A percentile compares a stretch with the other conserved stretches of the same genome.
Evolutionary conservation across 805 yeast genomes (phyloP).

Genomic region (Middelhovenomyces tepae): DNA sequence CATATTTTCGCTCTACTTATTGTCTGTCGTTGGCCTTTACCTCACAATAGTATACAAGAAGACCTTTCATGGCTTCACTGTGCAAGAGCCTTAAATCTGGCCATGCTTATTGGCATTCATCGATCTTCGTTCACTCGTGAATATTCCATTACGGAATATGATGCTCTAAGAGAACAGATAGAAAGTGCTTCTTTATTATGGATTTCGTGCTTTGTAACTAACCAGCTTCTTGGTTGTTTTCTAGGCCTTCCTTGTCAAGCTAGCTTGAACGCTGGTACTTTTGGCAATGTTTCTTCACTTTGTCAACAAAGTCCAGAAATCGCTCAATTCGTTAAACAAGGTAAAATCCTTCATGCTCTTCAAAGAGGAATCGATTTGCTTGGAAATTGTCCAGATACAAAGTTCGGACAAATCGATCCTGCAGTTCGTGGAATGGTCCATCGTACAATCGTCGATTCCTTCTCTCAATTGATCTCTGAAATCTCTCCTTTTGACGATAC

Average conservation of each 20-base stretch:
- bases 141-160: constrained; percentile 3
- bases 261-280: neutral
- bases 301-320: constrained; percentile 1
- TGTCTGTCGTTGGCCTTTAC: constrained; percentile 9
- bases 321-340: constrained; percentile 7
- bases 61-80: constrained; percentile 9
- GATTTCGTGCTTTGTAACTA: constrained; percentile 7
- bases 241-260: constrained; percentile 7
- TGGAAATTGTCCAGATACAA: constrained; percentile 10
- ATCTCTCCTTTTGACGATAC: constrained; percentile 4
- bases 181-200: constrained; percentile 3
- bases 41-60: constrained; percentile 6
- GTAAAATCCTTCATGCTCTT: constrained; percentile 5
- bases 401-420: constrained; percentile 10
- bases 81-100: constrained; percentile 9
- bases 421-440: constrained; percentile 8
- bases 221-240: constrained; percentile 4
- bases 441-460: constrained; percentile 1
- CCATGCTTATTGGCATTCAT: constrained; percentile 11
- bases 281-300: constrained; percentile 5
- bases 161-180: constrained; percentile 4
- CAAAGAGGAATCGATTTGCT: constrained; percentile 5
- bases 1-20: constrained; percentile 5
- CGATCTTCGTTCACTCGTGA: constrained; percentile 10
- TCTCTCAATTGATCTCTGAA: constrained; percentile 9